phyloP scores from a whole-genome alignment of 2,329 filamentous ascomycete species.

The Xylariaceae sp. region DNA sequence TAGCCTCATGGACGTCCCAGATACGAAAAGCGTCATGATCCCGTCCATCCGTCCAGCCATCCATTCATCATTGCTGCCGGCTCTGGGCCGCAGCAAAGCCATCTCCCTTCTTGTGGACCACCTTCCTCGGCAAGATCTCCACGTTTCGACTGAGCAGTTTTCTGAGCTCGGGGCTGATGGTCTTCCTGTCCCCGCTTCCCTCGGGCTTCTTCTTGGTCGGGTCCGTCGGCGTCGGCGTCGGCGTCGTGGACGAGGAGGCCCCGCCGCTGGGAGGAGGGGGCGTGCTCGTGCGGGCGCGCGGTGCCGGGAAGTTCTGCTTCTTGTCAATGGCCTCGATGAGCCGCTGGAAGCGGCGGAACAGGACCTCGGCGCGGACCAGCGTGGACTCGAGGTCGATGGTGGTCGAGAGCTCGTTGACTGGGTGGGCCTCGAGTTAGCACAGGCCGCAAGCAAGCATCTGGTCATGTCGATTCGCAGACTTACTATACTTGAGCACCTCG shows the following conservation, averaged over 20 bases:
- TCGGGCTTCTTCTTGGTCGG: neutral
- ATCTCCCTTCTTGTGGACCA: conserved; percentile 19
- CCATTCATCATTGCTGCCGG: no score
- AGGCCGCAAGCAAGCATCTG: conserved; percentile 6
- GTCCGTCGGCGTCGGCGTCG: neutral
- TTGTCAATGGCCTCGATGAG: conserved; percentile 89
- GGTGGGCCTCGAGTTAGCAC: no score
- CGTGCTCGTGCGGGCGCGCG: conserved; percentile 23
- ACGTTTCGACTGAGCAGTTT: conserved; percentile 39
- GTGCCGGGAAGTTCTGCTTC: conserved; percentile 73
- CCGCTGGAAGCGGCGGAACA: conserved; percentile 82
- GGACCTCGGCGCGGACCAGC: conserved; percentile 75
- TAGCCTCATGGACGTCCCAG: no score
- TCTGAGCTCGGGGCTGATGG: conserved; percentile 51
- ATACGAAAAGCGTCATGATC: no score
- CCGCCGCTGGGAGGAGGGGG: conserved; percentile 11
- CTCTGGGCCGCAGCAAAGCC: conserved; percentile 16
- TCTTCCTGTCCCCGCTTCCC: conserved; percentile 31
- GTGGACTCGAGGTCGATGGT: conserved; percentile 87
- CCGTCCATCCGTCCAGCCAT: no score
- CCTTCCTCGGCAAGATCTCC: conserved; percentile 21
- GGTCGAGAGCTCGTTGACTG: conserved; percentile 89
- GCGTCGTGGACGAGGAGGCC: conserved; percentile 8
- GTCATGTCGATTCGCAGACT: no score
- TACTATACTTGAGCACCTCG: conserved; percentile 93